phyloP scores from a whole-genome alignment of 2,329 filamentous ascomycete genomes.

The Colletotrichum scovillei region DNA sequence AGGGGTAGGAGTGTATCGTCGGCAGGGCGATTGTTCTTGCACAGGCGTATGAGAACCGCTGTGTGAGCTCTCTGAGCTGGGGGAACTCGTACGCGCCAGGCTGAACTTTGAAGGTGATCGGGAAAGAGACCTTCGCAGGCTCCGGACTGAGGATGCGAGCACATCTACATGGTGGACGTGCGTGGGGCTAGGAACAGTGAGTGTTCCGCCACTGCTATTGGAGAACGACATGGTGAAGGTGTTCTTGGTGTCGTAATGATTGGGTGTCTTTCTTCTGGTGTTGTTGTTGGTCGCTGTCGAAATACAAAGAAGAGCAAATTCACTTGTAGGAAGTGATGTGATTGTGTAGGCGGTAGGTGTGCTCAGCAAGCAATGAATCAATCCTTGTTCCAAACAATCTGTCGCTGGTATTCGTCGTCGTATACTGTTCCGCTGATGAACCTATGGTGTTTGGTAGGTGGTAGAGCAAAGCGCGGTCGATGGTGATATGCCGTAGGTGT shows the following conservation, averaged over 20 bases:
- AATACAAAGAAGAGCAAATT: conserved; percentile 27
- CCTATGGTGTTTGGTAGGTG: neutral
- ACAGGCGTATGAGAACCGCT: conserved; percentile 34
- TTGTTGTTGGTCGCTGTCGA: conserved; percentile 13
- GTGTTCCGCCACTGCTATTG: conserved; percentile 75
- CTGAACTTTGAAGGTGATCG: conserved; percentile 93
- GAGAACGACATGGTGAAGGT: conserved; percentile 66
- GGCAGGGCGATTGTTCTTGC: conserved; percentile 56
- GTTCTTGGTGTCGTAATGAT: conserved; percentile 13
- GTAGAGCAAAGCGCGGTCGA: conserved; percentile 18
- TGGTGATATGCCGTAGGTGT: conserved; percentile 15
- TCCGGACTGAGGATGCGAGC: conserved; percentile 79
- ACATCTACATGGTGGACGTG: conserved; percentile 86
- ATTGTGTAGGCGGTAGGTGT: neutral
- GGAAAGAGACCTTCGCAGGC: conserved; percentile 87
- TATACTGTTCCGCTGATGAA: conserved; percentile 32
- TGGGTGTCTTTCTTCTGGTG: conserved; percentile 14
- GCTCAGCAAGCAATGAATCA: conserved; percentile 25
- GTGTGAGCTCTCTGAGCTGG: conserved; percentile 60
- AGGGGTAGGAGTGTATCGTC: conserved; percentile 45
- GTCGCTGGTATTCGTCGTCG: conserved; percentile 30
- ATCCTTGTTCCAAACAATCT: conserved; percentile 24
- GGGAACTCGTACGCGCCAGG: conserved; percentile 63
- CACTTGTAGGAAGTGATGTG: conserved; percentile 7
- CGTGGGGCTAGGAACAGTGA: conserved; percentile 89